Conservation (phyloP, 441 rosid species). For the Syzygium syzygioides region DNA sequence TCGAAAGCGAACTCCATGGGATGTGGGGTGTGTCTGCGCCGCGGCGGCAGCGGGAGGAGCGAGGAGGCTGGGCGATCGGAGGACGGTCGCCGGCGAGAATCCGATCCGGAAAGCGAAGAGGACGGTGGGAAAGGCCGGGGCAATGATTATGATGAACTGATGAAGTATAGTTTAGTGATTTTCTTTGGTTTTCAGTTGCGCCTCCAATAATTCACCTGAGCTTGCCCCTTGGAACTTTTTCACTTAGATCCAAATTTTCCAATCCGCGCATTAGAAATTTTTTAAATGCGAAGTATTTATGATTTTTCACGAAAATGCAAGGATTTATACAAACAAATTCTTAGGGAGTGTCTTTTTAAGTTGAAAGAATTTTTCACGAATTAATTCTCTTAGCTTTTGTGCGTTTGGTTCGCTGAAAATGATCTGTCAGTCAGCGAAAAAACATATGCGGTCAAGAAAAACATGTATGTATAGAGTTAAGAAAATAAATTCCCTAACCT, state of each 20-base stretch:
- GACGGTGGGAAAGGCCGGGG: background rate
- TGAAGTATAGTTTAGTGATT: background rate
- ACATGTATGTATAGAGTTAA: too few relatives aligned
- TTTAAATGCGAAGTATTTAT: background rate
- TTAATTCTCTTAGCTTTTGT: too few relatives aligned
- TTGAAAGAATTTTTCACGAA: too few relatives aligned
- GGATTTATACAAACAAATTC: too few relatives aligned
- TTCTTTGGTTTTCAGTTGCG: background rate
- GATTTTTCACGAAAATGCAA: background rate
- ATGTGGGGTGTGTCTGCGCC: background rate
- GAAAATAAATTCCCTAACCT: too few relatives aligned
- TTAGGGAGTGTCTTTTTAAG: too few relatives aligned
- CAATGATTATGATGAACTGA: background rate
- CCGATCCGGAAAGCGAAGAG: background rate
- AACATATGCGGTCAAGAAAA: too few relatives aligned
- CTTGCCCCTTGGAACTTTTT: background rate
- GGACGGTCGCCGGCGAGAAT: background rate
- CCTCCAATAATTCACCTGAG: too few relatives aligned
- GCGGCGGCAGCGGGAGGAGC: background rate
- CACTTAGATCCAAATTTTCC: background rate
- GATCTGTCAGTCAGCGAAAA: too few relatives aligned
- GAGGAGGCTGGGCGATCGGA: background rate
- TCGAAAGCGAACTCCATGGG: constrained; percentile 24
- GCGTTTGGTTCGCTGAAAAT: too few relatives aligned
- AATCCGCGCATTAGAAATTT: background rate